phyloP scores from a whole-genome alignment of 2,329 filamentous ascomycete genomes.

The Cladosporium halotolerans region DNA sequence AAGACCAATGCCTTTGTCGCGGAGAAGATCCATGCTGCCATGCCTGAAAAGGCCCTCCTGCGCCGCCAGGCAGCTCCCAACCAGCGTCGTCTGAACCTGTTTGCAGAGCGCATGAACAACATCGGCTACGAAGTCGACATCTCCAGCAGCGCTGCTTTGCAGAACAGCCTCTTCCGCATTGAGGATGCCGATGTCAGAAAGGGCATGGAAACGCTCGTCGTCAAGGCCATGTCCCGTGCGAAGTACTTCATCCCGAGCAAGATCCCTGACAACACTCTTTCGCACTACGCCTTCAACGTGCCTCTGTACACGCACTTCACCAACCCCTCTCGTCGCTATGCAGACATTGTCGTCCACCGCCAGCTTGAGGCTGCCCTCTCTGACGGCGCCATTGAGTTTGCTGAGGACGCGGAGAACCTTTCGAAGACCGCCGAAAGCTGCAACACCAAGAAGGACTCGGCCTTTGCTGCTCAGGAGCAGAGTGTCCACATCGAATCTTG shows the following conservation, averaged over 20 bases:
- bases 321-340: constrained; percentile 87
- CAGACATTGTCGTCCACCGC: constrained; percentile 90
- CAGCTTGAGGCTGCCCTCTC: constrained; percentile 85
- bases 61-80: constrained; percentile 82
- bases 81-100: constrained; percentile 78
- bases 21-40: constrained; percentile 67
- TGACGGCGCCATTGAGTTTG: constrained; percentile 74
- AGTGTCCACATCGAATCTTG: constrained; percentile 98
- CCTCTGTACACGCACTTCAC: constrained; percentile 97
- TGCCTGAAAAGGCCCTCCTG: constrained; percentile 89
- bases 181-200: constrained; percentile 84
- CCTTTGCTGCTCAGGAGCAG: constrained; percentile 95
- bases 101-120: constrained; percentile 86
- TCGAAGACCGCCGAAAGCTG: constrained; percentile 90
- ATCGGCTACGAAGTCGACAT: constrained; percentile 87
- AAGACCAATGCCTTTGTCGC: constrained; percentile 88
- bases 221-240: constrained; percentile 93
- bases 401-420: constrained; percentile 79
- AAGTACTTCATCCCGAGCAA: constrained; percentile 90
- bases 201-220: constrained; percentile 92
- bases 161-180: constrained; percentile 92
- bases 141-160: constrained; percentile 80
- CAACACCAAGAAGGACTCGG: constrained; percentile 99
- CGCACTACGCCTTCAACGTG: constrained; percentile 88
- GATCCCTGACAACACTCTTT: constrained; percentile 67